These are phyloP conservation scores for Daedaleopsis sinensis DNA, from an alignment of 768 basidiomycete genomes.

Conservation along the genomic window DNA sequence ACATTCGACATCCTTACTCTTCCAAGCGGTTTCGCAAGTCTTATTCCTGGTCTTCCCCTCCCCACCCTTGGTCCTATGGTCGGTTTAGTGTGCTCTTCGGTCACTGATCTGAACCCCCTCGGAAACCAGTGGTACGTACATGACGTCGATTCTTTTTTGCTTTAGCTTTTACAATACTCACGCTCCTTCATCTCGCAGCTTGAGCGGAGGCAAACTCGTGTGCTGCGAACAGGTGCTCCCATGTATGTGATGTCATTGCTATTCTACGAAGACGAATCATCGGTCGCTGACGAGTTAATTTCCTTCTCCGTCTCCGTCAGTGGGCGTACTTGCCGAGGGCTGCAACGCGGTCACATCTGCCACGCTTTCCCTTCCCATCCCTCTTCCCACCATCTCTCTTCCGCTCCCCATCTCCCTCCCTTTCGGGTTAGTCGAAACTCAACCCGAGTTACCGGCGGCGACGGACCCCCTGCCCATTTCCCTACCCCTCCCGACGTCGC, in stretches of 20 bases:
- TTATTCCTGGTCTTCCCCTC: constrained; percentile 8
- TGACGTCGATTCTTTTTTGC: background rate
- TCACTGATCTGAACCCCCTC: background rate
- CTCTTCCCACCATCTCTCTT: background rate
- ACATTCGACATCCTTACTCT: constrained; percentile 6
- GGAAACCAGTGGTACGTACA: constrained; percentile 11
- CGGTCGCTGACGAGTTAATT: background rate
- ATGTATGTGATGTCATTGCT: background rate
- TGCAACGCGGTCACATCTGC: constrained; percentile 12
- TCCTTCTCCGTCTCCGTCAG: background rate
- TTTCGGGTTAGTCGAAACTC: background rate
- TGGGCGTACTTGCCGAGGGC: constrained; percentile 8
- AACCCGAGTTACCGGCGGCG: background rate
- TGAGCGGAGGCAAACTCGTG: constrained; percentile 9
- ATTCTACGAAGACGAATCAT: background rate
- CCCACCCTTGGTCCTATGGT: constrained; percentile 16
- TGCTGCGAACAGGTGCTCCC: constrained; percentile 14
- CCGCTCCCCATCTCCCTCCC: constrained; percentile 5
- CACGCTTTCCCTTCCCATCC: constrained; percentile 1
- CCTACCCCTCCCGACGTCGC: background rate
- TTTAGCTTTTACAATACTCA: background rate
- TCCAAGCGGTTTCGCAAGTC: constrained; percentile 2
- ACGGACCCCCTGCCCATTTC: constrained; percentile 1
- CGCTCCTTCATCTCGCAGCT: background rate
- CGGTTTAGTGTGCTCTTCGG: constrained; percentile 5